phyloP scores from a whole-genome alignment of 768 basidiomycete genomes.

The Boletus sp. region DNA sequence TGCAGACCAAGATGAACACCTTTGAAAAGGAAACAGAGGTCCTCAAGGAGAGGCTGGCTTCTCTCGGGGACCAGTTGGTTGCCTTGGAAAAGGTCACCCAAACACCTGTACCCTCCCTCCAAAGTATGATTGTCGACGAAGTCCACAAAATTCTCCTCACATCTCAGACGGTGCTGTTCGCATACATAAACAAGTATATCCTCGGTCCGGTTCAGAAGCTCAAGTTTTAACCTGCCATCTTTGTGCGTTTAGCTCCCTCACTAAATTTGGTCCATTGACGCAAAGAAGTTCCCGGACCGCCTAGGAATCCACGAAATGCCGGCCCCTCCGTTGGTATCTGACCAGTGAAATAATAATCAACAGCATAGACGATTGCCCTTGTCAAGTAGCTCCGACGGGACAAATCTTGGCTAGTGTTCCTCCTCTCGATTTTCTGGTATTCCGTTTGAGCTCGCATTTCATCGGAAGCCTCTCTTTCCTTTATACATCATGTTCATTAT shows the following conservation, averaged over 20 bases:
- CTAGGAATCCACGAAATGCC: not conserved
- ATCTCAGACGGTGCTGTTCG: not conserved
- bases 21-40: not conserved
- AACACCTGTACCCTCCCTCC: not conserved
- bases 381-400: not conserved
- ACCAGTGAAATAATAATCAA: not conserved
- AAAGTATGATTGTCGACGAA: conserved; percentile 1
- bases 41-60: conserved; percentile 1
- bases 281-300: not conserved
- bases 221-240: not conserved
- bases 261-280: not conserved
- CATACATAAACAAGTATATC: conserved; percentile 6
- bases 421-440: not conserved
- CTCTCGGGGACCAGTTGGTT: conserved; percentile 1
- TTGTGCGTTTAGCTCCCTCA: conserved; percentile 4
- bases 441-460: not conserved
- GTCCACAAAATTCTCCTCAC: not conserved
- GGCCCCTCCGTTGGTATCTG: not conserved
- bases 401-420: not conserved
- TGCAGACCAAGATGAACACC: not conserved
- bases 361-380: not conserved
- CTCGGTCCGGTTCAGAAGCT: conserved; percentile 5
- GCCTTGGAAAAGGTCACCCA: conserved; percentile 2
- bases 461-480: not conserved
- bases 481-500: not conserved